phyloP scores from a whole-genome alignment of 2,329 filamentous ascomycete species.

The Aspergillus sp. region DNA sequence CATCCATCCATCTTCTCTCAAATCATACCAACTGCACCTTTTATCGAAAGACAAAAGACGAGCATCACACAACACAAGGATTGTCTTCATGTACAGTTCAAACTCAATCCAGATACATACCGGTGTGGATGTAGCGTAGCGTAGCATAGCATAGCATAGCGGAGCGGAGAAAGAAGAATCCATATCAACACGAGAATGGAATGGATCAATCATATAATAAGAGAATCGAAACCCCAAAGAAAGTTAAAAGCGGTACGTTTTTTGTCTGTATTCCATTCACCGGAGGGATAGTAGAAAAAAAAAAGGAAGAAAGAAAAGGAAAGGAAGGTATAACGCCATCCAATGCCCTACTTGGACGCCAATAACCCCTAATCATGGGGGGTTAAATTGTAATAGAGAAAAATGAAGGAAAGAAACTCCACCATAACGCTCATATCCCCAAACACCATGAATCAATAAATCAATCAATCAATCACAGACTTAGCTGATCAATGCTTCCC shows the following conservation, averaged over 20 bases:
- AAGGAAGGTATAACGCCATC: neutral
- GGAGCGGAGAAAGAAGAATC: neutral
- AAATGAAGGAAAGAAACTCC: neutral
- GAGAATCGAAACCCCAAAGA: too few species aligned
- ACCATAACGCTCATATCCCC: neutral
- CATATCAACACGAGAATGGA: neutral
- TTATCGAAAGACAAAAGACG: too few species aligned
- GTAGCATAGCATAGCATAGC: neutral
- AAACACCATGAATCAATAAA: neutral
- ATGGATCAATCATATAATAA: neutral
- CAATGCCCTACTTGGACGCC: constrained; percentile 6
- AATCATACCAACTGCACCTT: too few species aligned
- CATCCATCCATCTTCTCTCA: too few species aligned
- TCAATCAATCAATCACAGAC: constrained; percentile 39
- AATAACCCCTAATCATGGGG: neutral
- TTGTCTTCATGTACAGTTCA: too few species aligned
- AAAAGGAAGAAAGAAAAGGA: neutral
- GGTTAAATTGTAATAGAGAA: neutral
- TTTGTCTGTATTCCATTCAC: neutral
- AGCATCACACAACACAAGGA: too few species aligned
- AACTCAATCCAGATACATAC: too few species aligned
- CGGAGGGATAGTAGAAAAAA: neutral
- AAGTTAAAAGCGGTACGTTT: neutral
- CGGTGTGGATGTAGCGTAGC: neutral
- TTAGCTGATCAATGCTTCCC: constrained; percentile 52